Evolutionary conservation across 306 rosid species (phyloP).

Genomic region (Citrullus mucosospermus): DNA sequence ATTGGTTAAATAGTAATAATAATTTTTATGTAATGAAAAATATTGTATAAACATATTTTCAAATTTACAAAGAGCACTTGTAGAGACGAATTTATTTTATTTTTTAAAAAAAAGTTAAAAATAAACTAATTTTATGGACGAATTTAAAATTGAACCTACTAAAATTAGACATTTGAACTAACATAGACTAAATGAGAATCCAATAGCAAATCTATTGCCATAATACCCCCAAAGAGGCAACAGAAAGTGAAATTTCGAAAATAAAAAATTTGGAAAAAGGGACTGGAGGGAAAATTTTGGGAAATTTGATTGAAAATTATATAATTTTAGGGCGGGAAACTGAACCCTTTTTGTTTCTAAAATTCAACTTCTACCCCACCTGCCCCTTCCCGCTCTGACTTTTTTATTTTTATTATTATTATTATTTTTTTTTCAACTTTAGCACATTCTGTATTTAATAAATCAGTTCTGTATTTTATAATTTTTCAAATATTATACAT

Average conservation of each 20-base stretch:
- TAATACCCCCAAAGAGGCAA: background rate
- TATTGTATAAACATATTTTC: too few species aligned
- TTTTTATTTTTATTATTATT: background rate
- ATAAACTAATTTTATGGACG: too few species aligned
- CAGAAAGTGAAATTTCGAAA: background rate
- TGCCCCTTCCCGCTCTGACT: background rate
- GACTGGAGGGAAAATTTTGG: conserved; percentile 5
- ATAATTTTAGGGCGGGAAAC: conserved; percentile 10
- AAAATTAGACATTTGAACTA: too few species aligned
- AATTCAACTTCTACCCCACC: background rate
- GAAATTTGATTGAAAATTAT: background rate
- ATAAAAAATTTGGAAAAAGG: background rate
- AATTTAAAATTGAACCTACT: too few species aligned
- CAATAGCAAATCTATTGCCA: background rate
- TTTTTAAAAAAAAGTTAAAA: too few species aligned
- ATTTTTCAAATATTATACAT: background rate
- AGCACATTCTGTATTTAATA: background rate
- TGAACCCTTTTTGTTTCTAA: background rate
- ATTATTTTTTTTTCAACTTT: background rate
- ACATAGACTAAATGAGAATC: too few species aligned
- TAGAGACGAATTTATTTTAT: too few species aligned
- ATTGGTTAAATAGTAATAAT: too few species aligned
- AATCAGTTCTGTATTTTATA: background rate
- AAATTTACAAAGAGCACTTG: too few species aligned
- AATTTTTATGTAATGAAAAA: too few species aligned